Conservation (phyloP, 176 grass and related monocot genomes). For the Avena insularis region DNA sequence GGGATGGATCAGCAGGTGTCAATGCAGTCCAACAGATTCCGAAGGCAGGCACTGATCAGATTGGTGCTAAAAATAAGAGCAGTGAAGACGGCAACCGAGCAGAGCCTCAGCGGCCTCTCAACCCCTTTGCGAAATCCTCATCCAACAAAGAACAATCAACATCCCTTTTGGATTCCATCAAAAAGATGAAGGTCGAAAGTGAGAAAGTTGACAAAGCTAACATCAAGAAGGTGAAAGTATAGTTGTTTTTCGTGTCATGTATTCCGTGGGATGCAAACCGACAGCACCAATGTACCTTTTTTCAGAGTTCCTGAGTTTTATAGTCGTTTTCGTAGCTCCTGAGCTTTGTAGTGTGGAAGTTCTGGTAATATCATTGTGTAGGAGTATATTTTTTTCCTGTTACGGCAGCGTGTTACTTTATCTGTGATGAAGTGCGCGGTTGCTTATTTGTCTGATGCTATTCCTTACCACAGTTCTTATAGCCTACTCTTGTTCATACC, state of each 20-base stretch:
- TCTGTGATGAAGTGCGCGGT: background rate
- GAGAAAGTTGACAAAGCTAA: slow-evolving; percentile 50
- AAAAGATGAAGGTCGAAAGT: slow-evolving; percentile 65
- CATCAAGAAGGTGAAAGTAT: slow-evolving; percentile 49
- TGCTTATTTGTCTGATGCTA: background rate
- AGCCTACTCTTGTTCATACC: too few species aligned
- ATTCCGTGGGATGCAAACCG: background rate
- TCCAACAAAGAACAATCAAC: slow-evolving; percentile 56
- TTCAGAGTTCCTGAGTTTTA: background rate
- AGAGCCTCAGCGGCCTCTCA: slow-evolving; percentile 52
- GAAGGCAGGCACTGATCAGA: slow-evolving; percentile 32
- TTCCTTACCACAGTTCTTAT: too few species aligned
- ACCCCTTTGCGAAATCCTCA: slow-evolving; percentile 67
- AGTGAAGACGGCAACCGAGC: background rate
- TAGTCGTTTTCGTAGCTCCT: background rate
- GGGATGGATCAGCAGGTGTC: slow-evolving; percentile 16
- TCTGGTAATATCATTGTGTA: slow-evolving; percentile 5
- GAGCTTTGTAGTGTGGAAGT: background rate
- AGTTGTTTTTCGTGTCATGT: slow-evolving; percentile 8
- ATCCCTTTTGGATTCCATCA: slow-evolving; percentile 68
- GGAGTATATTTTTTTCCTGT: background rate
- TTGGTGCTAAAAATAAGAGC: background rate
- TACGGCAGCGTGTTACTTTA: background rate
- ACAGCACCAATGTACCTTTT: background rate
- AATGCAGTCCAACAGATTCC: slow-evolving; percentile 4